phyloP scores from a whole-genome alignment of 148 eudicot species.

The Talinum fruticosum region DNA sequence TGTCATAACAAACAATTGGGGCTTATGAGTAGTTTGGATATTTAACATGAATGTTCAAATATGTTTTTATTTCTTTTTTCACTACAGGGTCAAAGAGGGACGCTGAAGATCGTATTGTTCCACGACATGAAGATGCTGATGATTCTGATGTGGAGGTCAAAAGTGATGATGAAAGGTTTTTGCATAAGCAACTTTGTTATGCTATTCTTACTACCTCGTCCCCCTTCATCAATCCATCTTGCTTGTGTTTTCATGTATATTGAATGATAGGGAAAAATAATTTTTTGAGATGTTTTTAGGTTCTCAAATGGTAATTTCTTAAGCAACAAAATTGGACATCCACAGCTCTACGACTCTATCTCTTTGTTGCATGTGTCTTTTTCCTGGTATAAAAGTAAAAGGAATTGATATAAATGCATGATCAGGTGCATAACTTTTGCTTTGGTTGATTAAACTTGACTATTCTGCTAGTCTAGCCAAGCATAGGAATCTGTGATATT shows the following conservation, averaged over 20 bases:
- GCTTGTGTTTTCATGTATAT: not conserved
- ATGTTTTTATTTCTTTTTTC: too few species aligned
- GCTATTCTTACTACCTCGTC: not conserved
- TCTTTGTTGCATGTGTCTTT: not conserved
- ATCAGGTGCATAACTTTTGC: not conserved
- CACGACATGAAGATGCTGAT: constrained; percentile 81
- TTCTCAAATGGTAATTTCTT: not conserved
- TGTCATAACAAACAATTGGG: not conserved
- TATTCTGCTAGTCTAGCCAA: not conserved
- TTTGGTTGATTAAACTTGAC: not conserved
- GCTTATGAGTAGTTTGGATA: not conserved
- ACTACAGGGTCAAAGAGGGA: constrained; percentile 73
- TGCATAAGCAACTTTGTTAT: not conserved
- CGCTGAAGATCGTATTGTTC: constrained; percentile 62
- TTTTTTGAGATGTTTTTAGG: too few species aligned
- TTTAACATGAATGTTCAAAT: not conserved
- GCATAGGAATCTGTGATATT: not conserved
- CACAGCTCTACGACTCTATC: not conserved
- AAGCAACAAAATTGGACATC: not conserved
- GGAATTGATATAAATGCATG: not conserved
- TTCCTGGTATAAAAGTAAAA: not conserved
- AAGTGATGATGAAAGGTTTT: constrained; percentile 78
- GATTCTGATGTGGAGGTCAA: constrained; percentile 80
- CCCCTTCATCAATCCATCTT: not conserved
- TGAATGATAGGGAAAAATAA: not conserved